Base-by-base conservation (phyloP, 176 grass and related monocot species). In the Melocanna baccifera region DNA sequence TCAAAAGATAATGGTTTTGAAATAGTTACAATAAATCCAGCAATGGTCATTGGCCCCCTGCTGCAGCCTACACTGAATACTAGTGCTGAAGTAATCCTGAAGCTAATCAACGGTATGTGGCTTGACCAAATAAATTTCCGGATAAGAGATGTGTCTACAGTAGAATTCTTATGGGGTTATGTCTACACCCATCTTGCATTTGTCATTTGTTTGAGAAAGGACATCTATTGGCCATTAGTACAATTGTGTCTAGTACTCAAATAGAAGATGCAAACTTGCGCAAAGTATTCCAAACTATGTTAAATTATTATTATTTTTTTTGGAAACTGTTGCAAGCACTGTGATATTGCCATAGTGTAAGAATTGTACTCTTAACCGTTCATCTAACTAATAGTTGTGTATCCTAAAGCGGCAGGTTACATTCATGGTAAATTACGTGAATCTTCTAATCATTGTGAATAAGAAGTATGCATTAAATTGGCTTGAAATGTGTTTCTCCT, bases 51-150 rank as follows among this genome's bases (percentile, higher is more conserved):
- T 1, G 89, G 92, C 57, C 86, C 92, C 73, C 76, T 94, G 51
- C 67, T 94, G 62, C 92, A 94, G 83, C 89, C 89, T 67, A 91
- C 89, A 84, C 50, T 94, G 23, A 94, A 94, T 34, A 86, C 86
- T 42, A 94, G 89, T 73, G 64, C 88, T 69, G 89, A 88, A 86
- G 62, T 40, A 78, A 84, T 94, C 59, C 76, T 94, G 20, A 89
- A 91, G 69, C 64, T 91, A 75, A 92, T 92, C 23, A 85, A 88
- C 63, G 78, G 90, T 92, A 88, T 39, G 75, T 75, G 62, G 9
- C 40, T 68, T 36, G 12, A 45, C 58, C 57, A 76, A 71, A 20
- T 53, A 81, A 39, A 36, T 62, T 51, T 59, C 23, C 23, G 10
- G 43, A 61, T 39, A 4, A 46, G 25, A 74, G 1, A 19, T 73